Percentiles rank a stretch among this genome's conserved stretches.
Evolutionary conservation across 257 asterid species (phyloP).

Genomic region (Petunia axillaris): DNA sequence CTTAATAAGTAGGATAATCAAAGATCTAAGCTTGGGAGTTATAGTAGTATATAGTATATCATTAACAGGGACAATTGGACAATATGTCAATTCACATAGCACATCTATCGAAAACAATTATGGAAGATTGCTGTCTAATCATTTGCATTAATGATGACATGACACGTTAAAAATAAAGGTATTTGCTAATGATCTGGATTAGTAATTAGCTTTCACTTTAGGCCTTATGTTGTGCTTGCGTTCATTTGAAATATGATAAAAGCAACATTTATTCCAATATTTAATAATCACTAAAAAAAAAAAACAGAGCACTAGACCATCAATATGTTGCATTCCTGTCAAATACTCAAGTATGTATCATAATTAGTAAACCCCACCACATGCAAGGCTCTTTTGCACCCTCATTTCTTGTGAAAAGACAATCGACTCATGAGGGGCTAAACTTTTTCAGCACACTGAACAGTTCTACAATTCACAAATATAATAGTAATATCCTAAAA

Average conservation of each 20-base stretch:
- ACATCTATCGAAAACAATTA: neutral
- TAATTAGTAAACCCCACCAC: conserved; percentile 1
- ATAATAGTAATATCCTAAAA: neutral
- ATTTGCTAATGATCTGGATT: neutral
- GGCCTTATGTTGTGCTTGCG: neutral
- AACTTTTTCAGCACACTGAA: neutral
- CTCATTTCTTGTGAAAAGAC: neutral
- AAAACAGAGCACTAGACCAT: neutral
- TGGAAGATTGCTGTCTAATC: neutral
- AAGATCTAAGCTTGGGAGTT: neutral
- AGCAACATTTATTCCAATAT: neutral
- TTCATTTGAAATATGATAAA: neutral
- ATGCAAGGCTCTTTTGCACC: neutral
- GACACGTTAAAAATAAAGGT: conserved; percentile 1
- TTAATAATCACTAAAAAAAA: neutral
- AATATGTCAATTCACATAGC: neutral
- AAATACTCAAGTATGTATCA: neutral
- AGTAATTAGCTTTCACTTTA: neutral
- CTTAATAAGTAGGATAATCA: neutral
- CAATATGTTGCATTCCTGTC: neutral
- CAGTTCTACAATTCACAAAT: neutral
- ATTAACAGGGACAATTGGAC: neutral
- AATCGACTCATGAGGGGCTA: neutral
- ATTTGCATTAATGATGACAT: conserved; percentile 3
- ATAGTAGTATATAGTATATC: neutral